These are phyloP conservation scores for Fusarium irregulare DNA, from an alignment of 2,329 filamentous ascomycete genomes.

Conservation along the genomic window DNA sequence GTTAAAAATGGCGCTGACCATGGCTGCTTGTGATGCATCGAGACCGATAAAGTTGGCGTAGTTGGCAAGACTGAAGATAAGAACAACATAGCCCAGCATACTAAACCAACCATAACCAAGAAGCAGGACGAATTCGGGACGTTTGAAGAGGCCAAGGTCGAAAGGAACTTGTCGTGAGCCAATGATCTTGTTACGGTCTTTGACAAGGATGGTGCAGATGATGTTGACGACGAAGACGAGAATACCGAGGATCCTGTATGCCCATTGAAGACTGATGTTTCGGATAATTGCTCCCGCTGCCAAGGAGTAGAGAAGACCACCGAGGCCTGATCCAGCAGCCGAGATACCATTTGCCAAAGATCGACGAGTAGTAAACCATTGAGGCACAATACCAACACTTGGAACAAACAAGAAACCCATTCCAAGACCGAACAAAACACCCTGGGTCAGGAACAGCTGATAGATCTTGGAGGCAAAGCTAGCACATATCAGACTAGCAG, in stretches of 20 bases:
- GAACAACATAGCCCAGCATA: constrained; percentile 78
- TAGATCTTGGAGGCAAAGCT: constrained; percentile 76
- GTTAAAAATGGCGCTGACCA: constrained; percentile 80
- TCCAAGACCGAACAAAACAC: constrained; percentile 79
- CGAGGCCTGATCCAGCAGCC: constrained; percentile 77
- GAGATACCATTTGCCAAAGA: constrained; percentile 77
- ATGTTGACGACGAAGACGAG: constrained; percentile 72
- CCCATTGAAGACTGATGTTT: constrained; percentile 72
- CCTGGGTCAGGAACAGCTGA: constrained; percentile 81
- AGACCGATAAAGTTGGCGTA: constrained; percentile 78
- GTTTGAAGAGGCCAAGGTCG: constrained; percentile 70
- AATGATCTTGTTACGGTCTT: constrained; percentile 77
- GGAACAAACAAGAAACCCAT: constrained; percentile 82
- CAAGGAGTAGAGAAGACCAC: constrained; percentile 77
- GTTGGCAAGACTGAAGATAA: constrained; percentile 81
- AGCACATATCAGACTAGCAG: constrained; percentile 73
- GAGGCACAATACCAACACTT: constrained; percentile 73
- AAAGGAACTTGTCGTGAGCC: constrained; percentile 76
- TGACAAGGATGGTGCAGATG: constrained; percentile 70
- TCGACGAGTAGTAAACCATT: constrained; percentile 78
- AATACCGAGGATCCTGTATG: constrained; percentile 73
- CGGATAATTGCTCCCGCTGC: constrained; percentile 75
- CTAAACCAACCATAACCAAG: constrained; percentile 76
- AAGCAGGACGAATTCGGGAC: constrained; percentile 71
- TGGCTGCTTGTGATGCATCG: constrained; percentile 72